Conservation (phyloP, 805 yeast genomes). For the Komagataella kurtzmanii region DNA sequence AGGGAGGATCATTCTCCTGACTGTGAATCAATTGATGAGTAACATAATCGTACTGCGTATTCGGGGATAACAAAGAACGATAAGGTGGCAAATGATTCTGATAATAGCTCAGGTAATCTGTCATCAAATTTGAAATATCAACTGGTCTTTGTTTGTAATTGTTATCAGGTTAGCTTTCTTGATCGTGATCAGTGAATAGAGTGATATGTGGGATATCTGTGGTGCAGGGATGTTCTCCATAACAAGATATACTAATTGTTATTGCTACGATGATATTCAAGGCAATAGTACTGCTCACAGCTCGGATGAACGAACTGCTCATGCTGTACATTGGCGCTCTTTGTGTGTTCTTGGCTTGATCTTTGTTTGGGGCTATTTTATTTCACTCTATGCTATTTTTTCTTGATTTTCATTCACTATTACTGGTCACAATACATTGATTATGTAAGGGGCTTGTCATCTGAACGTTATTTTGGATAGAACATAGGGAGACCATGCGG, state of each 20-base stretch:
- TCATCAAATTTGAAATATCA: neutral
- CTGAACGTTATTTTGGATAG: neutral
- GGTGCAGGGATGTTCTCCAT: neutral
- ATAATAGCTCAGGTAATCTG: neutral
- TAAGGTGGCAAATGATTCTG: slow-evolving; percentile 32
- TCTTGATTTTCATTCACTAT: neutral
- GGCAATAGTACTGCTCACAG: too few species aligned
- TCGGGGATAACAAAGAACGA: slow-evolving; percentile 36
- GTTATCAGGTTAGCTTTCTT: neutral
- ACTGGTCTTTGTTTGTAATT: neutral
- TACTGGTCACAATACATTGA: too few species aligned
- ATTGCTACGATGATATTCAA: too few species aligned
- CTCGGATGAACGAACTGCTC: too few species aligned
- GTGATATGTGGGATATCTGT: neutral
- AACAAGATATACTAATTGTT: neutral
- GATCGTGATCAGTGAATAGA: neutral
- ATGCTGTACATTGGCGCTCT: too few species aligned
- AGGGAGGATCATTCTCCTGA: slow-evolving; percentile 5
- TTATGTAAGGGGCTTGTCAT: neutral
- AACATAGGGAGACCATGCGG: neutral
- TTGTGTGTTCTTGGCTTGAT: too few species aligned
- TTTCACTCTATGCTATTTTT: neutral
- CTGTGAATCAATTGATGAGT: slow-evolving; percentile 24
- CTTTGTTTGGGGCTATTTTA: neutral
- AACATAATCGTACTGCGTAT: slow-evolving; percentile 34